These are phyloP conservation scores for Echites panduratus DNA, from an alignment of 257 asterid species.

Conservation along the genomic window DNA sequence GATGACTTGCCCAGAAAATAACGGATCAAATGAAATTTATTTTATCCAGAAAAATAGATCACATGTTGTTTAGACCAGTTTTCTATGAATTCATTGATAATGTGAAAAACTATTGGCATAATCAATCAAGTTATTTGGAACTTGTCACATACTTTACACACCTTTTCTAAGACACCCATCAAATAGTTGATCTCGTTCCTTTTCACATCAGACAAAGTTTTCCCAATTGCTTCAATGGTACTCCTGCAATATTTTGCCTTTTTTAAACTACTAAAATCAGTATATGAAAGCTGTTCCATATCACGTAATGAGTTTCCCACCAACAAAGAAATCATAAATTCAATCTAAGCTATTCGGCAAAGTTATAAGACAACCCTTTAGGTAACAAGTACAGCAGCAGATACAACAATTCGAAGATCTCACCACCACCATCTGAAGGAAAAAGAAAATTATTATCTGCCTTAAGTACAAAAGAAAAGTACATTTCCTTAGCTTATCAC, in stretches of 20 bases:
- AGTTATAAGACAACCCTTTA: not conserved
- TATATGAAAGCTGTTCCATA: not conserved
- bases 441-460: not conserved
- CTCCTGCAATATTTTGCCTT: conserved; percentile 51
- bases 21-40: not conserved
- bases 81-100: not conserved
- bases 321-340: not conserved
- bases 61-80: not conserved
- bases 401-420: not conserved
- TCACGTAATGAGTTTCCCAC: not conserved
- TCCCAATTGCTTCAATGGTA: conserved; percentile 42
- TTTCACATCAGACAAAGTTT: conserved; percentile 45
- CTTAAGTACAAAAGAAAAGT: not conserved
- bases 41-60: not conserved
- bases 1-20: not conserved
- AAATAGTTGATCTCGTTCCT: conserved; percentile 46
- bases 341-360: not conserved
- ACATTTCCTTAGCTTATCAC: not conserved
- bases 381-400: not conserved
- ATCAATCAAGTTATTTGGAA: not conserved
- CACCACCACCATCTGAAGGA: not conserved
- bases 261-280: not conserved
- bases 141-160: conserved; percentile 12
- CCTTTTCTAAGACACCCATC: conserved; percentile 51
- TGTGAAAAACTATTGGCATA: not conserved